Conservation (phyloP, 1,284 basidiomycete species). For the Entoloma clypeatum region DNA sequence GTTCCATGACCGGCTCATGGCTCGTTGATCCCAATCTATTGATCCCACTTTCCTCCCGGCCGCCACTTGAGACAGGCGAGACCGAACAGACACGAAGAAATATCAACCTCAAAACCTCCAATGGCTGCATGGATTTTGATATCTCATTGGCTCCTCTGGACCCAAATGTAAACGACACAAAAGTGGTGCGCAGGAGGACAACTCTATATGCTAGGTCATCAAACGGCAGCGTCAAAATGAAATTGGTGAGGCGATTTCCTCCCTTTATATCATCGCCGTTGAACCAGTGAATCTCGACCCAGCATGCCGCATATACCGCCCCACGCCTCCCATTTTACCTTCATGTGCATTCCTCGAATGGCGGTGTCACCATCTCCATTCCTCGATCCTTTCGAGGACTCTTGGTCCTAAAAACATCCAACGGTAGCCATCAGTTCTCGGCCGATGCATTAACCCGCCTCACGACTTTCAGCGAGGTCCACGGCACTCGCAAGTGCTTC, state of each 20-base stretch:
- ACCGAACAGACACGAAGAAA: slow-evolving; percentile 29
- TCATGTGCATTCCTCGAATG: slow-evolving; percentile 23
- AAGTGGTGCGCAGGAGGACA: slow-evolving; percentile 13
- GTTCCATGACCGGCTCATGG: slow-evolving; percentile 31
- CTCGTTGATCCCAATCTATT: slow-evolving; percentile 30
- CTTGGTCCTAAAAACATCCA: slow-evolving; percentile 24
- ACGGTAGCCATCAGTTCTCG: slow-evolving; percentile 29
- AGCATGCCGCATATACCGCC: slow-evolving; percentile 19
- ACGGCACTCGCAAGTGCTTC: slow-evolving; percentile 29
- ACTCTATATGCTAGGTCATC: slow-evolving; percentile 20
- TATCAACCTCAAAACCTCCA: slow-evolving; percentile 24
- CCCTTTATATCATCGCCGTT: neutral
- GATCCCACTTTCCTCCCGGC: slow-evolving; percentile 28
- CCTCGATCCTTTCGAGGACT: slow-evolving; percentile 38
- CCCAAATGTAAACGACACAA: slow-evolving; percentile 1
- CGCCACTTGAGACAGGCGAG: slow-evolving; percentile 27
- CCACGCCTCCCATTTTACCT: slow-evolving; percentile 26
- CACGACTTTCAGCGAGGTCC: slow-evolving; percentile 28
- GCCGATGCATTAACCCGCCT: slow-evolving; percentile 20
- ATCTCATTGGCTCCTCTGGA: slow-evolving; percentile 21
- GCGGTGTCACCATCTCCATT: slow-evolving; percentile 28
- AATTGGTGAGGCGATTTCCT: slow-evolving; percentile 19
- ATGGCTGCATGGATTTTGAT: slow-evolving; percentile 31
- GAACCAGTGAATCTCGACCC: neutral
- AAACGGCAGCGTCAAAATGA: slow-evolving; percentile 24